Evolutionary conservation across 306 rosid species (phyloP).

Genomic region (Prunus salicina): DNA sequence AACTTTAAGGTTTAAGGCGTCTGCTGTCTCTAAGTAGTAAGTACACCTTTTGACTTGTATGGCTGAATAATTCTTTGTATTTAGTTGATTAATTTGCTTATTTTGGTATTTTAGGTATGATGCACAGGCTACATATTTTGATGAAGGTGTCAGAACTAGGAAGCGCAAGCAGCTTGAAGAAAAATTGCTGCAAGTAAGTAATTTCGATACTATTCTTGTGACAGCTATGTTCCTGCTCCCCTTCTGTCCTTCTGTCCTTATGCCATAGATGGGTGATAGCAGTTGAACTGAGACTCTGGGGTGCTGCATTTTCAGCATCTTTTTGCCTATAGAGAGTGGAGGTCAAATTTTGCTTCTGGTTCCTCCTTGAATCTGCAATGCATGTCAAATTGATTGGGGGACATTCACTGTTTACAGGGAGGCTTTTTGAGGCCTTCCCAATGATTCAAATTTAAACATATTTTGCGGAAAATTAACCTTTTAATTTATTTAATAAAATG

Average conservation of each 20-base stretch:
- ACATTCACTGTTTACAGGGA: background rate
- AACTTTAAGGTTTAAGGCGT: background rate
- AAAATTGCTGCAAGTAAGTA: slow-evolving; percentile 80
- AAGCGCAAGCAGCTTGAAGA: slow-evolving; percentile 91
- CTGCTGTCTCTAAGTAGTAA: background rate
- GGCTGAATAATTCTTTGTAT: background rate
- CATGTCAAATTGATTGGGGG: background rate
- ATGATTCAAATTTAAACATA: background rate
- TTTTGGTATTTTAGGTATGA: slow-evolving; percentile 65
- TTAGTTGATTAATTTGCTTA: slow-evolving; percentile 19
- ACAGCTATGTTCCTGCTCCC: background rate
- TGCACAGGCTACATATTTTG: slow-evolving; percentile 87
- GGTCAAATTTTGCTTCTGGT: background rate
- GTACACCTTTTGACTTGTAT: background rate
- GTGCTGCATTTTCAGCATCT: background rate
- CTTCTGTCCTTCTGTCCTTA: too few species aligned
- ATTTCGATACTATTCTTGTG: slow-evolving; percentile 17
- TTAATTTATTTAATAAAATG: background rate
- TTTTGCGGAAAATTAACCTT: background rate
- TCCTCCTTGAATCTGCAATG: background rate
- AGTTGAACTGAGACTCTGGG: slow-evolving; percentile 9
- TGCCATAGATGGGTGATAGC: background rate
- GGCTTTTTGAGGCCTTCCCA: background rate
- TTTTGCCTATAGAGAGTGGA: background rate
- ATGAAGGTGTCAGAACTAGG: slow-evolving; percentile 88